A percentile compares a stretch with the other conserved stretches of the same genome.
Conservation (phyloP, 2,329 filamentous ascomycete species). For the Claviceps capensis region DNA sequence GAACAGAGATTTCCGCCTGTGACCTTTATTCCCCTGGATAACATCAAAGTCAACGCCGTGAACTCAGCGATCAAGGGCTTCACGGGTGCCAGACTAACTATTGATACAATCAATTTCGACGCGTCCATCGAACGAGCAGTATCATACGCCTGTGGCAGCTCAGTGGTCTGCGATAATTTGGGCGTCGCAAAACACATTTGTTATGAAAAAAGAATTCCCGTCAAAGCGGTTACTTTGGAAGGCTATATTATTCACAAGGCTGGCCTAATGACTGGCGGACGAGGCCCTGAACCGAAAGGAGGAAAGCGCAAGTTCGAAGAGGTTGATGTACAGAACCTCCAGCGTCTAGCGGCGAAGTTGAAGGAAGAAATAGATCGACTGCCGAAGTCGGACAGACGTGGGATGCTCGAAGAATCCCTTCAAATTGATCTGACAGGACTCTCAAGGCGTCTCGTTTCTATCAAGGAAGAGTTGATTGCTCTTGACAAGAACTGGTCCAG, state of each 20-base stretch:
- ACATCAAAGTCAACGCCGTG: slow-evolving; percentile 85
- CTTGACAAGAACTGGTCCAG: slow-evolving; percentile 73
- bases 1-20: slow-evolving; percentile 77
- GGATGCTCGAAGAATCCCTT: slow-evolving; percentile 65
- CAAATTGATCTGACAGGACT: slow-evolving; percentile 68
- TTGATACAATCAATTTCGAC: slow-evolving; percentile 94
- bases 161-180: slow-evolving; percentile 83
- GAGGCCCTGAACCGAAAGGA: slow-evolving; percentile 60
- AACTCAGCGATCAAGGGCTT: slow-evolving; percentile 87
- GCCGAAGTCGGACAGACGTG: slow-evolving; percentile 63
- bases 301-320: slow-evolving; percentile 79
- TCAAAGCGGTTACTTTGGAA: slow-evolving; percentile 88
- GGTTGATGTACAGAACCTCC: slow-evolving; percentile 74
- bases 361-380: slow-evolving; percentile 66
- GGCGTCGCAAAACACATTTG: slow-evolving; percentile 80
- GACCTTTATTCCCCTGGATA: slow-evolving; percentile 93
- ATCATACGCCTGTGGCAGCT: slow-evolving; percentile 86
- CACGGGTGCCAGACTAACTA: slow-evolving; percentile 72
- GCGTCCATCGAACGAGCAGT: slow-evolving; percentile 79
- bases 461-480: slow-evolving; percentile 61
- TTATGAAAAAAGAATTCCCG: slow-evolving; percentile 70
- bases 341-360: slow-evolving; percentile 60
- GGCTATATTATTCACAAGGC: slow-evolving; percentile 96
- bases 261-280: slow-evolving; percentile 91
- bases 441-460: slow-evolving; percentile 59